Percentiles rank a stretch among this genome's conserved stretches.
Evolutionary conservation across 768 basidiomycete species (phyloP).

Genomic region (Boletus rubropictus): DNA sequence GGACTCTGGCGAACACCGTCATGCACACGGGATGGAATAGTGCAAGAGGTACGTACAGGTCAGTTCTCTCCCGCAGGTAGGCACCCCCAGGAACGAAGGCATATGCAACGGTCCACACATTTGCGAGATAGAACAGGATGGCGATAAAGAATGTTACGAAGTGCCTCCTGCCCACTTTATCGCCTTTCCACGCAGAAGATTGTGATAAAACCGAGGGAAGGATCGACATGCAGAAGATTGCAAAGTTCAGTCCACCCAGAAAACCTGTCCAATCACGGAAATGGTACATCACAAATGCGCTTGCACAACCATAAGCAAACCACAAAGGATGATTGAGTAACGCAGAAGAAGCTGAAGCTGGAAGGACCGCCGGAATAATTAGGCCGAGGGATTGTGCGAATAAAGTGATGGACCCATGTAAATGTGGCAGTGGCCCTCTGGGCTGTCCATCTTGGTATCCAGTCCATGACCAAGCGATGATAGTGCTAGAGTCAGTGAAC

Average conservation of each 20-base stretch:
- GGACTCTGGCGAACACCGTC: slow-evolving; percentile 37
- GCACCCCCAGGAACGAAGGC: slow-evolving; percentile 82
- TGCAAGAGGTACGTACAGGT: slow-evolving; percentile 44
- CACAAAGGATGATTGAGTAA: slow-evolving; percentile 43
- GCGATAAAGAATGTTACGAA: slow-evolving; percentile 56
- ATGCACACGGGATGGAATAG: not conserved
- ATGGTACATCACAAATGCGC: slow-evolving; percentile 51
- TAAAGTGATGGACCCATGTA: slow-evolving; percentile 66
- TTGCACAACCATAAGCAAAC: slow-evolving; percentile 49
- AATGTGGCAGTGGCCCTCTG: slow-evolving; percentile 66
- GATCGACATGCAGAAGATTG: slow-evolving; percentile 60
- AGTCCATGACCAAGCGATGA: slow-evolving; percentile 86
- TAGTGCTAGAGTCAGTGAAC: slow-evolving; percentile 68
- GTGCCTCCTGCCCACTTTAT: slow-evolving; percentile 44
- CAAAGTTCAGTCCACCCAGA: slow-evolving; percentile 54
- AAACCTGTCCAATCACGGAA: slow-evolving; percentile 69
- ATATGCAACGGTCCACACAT: slow-evolving; percentile 83
- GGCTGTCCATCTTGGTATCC: slow-evolving; percentile 62
- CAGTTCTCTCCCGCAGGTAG: slow-evolving; percentile 71
- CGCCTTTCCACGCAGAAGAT: slow-evolving; percentile 35
- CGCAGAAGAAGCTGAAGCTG: slow-evolving; percentile 11
- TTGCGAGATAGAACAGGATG: slow-evolving; percentile 57
- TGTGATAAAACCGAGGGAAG: slow-evolving; percentile 49
- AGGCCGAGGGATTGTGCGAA: slow-evolving; percentile 57
- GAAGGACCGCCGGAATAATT: slow-evolving; percentile 34